Evolutionary conservation across 169 alveolate genomes (phyloP), one percentile per base, ranked within the genome.

Genomic region (Plasmodium yoelii): DNA sequence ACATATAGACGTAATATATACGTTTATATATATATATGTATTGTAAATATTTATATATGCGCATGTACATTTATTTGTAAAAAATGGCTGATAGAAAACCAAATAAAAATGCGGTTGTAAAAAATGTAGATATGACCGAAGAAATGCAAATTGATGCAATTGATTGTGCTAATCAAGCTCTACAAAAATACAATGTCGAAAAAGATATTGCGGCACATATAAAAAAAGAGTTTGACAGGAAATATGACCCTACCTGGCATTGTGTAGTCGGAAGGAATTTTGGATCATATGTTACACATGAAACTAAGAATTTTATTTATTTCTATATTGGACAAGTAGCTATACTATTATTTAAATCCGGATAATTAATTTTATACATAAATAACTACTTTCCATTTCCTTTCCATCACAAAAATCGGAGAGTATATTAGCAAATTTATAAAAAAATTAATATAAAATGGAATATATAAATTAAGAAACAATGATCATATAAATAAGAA

Each of bases 241-340:
- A 98, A 92, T 98, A 98, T 96, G 91, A 93, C 68, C 98, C 97
- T 57, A 99, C 99, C 12, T 99, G 99, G 99, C 99, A 99, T 94
- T 98, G 99, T 91, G 98, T 99, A 72, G 99, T 98, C 28, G 99
- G 99, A 39, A 95, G 99, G 72, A 99, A 98, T 94, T 99, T 99
- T 94, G 99, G 99, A 59, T 96, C 99, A 39, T 99, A 98, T 94
- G 99, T 99, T 34, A 99, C 99, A 47, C 99, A 99, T 94, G 99
- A 99, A 96, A 99, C 99, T 53, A 98, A 98, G 93, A 99, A 98
- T 95, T 99, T 99, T 97, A 99, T 99, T 94, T 99, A 99, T 95
- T 99, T 99, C 96, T 99, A 99, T 96, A 97, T 98, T 82, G 99
- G 99, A 22, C 98, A 98, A 94, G 98, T 97, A 49, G 99, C 99